Percentiles rank a stretch among this genome's conserved stretches.
Evolutionary conservation across 2,329 filamentous ascomycete species (phyloP).

Genomic region (Exophiala sp.): DNA sequence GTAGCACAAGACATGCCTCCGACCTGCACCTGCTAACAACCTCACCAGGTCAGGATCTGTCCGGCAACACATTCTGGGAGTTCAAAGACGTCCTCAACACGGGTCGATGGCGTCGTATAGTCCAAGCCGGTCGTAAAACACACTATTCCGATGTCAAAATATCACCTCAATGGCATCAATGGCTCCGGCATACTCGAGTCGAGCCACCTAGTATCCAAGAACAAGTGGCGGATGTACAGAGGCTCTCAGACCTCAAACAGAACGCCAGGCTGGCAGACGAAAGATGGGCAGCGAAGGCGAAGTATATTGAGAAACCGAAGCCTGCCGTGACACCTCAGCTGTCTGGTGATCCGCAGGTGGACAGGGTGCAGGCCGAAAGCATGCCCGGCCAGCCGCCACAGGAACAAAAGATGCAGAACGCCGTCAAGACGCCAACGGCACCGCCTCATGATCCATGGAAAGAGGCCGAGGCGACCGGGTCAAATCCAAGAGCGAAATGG

Average conservation of each 20-base stretch:
- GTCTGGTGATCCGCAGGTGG: slow-evolving; percentile 5
- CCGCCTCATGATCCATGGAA: neutral
- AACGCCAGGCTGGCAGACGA: slow-evolving; percentile 59
- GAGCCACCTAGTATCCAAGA: slow-evolving; percentile 57
- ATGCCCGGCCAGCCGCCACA: neutral
- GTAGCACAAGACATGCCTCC: slow-evolving; percentile 13
- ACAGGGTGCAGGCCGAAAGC: slow-evolving; percentile 3
- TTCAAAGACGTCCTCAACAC: slow-evolving; percentile 58
- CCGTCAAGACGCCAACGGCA: neutral
- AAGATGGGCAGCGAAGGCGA: slow-evolving; percentile 59
- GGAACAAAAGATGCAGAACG: slow-evolving; percentile 6
- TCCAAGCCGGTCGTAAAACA: slow-evolving; percentile 51
- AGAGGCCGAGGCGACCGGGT: slow-evolving; percentile 1
- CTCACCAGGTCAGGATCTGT: slow-evolving; percentile 54
- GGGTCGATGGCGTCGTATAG: slow-evolving; percentile 55
- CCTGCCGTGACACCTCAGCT: slow-evolving; percentile 25
- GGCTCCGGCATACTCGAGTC: slow-evolving; percentile 60
- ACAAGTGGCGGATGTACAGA: slow-evolving; percentile 55
- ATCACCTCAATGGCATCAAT: slow-evolving; percentile 65
- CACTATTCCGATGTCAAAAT: slow-evolving; percentile 61
- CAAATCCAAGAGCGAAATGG: slow-evolving; percentile 18
- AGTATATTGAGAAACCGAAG: slow-evolving; percentile 55
- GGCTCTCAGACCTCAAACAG: slow-evolving; percentile 57
- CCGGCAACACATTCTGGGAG: slow-evolving; percentile 65
- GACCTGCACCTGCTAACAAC: slow-evolving; percentile 2